Evolutionary conservation across 2,329 filamentous ascomycete species (phyloP).

Genomic region (Chaetomium sp.): DNA sequence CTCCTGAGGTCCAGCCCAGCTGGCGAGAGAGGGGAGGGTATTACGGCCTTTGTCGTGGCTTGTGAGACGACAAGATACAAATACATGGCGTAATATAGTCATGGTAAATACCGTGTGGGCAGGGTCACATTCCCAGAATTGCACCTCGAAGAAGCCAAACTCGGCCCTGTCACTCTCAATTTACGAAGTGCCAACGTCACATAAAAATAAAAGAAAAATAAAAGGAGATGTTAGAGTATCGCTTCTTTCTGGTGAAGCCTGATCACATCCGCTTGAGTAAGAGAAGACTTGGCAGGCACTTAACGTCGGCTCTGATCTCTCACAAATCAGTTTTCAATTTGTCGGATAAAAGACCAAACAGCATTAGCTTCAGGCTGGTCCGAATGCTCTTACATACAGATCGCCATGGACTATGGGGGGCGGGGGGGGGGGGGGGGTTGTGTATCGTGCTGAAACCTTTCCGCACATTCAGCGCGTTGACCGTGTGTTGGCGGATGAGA

Average conservation of each 20-base stretch:
- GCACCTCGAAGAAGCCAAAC: neutral
- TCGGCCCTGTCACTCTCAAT: neutral
- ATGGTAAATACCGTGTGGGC: neutral
- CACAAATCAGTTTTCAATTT: neutral
- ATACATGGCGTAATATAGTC: neutral
- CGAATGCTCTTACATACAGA: neutral
- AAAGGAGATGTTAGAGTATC: neutral
- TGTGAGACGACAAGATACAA: neutral
- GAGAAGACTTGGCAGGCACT: neutral
- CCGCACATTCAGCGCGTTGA: neutral
- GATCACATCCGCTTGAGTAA: neutral
- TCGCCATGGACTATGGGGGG: neutral
- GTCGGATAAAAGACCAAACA: neutral
- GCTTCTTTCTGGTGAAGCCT: neutral
- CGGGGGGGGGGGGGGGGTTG: too few species aligned
- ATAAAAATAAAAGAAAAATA: neutral
- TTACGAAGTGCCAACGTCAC: neutral
- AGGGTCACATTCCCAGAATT: neutral
- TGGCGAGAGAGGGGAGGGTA: neutral
- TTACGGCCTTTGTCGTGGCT: conserved; percentile 18
- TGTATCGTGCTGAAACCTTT: neutral
- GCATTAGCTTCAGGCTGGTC: neutral
- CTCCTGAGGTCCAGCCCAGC: neutral
- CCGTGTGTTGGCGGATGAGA: neutral
- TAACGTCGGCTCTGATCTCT: neutral